These are phyloP conservation scores for Platanthera guangdongensis DNA, from an alignment of 106 monocot species.

Conservation along the genomic window DNA sequence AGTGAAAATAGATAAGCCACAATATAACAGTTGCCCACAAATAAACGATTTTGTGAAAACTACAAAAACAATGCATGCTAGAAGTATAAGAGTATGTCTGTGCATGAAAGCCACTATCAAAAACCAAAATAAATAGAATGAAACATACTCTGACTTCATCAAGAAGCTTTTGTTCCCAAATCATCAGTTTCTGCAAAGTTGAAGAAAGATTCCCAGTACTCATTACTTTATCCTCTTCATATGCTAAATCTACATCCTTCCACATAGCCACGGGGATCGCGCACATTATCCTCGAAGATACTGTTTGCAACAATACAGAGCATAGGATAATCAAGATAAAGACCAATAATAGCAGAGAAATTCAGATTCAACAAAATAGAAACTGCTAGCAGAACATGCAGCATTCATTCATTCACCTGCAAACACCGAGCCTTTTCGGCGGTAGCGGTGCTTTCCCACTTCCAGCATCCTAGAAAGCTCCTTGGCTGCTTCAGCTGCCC, in stretches of 20 bases:
- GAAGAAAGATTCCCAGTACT: slow-evolving; percentile 31
- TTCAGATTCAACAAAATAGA: not conserved
- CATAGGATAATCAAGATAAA: not conserved
- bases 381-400: not conserved
- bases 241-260: slow-evolving; percentile 25
- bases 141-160: slow-evolving; percentile 53
- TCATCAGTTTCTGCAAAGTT: slow-evolving; percentile 48
- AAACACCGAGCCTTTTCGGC: slow-evolving; percentile 26
- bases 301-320: slow-evolving; percentile 12
- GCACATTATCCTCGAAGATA: slow-evolving; percentile 40
- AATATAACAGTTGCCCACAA: not conserved
- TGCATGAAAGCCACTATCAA: not conserved
- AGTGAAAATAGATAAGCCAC: not conserved
- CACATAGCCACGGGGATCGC: slow-evolving; percentile 16
- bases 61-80: not conserved
- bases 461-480: slow-evolving; percentile 47
- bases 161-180: slow-evolving; percentile 74
- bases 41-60: not conserved
- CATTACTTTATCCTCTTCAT: slow-evolving; percentile 31
- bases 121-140: not conserved
- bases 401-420: slow-evolving; percentile 32
- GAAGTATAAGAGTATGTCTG: not conserved
- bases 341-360: not conserved
- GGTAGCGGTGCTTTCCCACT: slow-evolving; percentile 49
- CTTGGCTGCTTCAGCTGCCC: slow-evolving; percentile 25